Base-by-base conservation (phyloP, 331 rosid genomes). In the Dryas integrifolia region DNA sequence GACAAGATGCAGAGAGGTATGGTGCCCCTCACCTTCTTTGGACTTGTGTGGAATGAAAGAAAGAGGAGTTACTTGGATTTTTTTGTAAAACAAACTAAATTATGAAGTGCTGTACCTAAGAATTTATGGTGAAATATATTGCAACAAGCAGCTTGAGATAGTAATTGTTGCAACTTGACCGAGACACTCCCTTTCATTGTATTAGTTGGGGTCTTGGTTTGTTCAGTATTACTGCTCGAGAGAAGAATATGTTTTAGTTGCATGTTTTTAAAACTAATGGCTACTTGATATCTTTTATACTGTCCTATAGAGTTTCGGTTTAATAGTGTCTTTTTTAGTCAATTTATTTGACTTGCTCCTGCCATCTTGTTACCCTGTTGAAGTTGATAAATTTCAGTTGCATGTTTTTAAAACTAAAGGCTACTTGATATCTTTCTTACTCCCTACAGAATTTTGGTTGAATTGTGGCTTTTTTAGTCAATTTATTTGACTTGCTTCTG, bases 1-100 rank as follows among this genome's bases (percentile, higher is more conserved):
- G 71, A 67, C 87, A 61, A 81, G 84, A 82, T 82, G 82, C 69
- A 82, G 80, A 80, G 89, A 86, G 97, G 98, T 92, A 78, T 49
- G 13, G 18, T 43, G n/a, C 40, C 58, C 16, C 16, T 70, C 44
- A 58, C 48, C 65, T 14, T 79, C 69, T 10, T 18, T 0, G 26
- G 5, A 40, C 5, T 7, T n/a, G 5, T 50, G 9, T 8, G 1
- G 1, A 65, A 9, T 16, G 14, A 43, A 43, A 58, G 38, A 21
- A 44, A 16, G 3, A 18, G 6, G 14, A 9, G 12, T 66, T 63
- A 0, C 12, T 50, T 64, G 56, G 41, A 38, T 58, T 60, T 47
- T 47, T 51, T 35, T 58, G 6, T 21, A 10, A n/a, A 24, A 38
- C 9, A 15, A 59, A 7, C 3, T 59, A 30, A 30, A 30, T 30